Evolutionary conservation across 306 rosid genomes (phyloP), one percentile per base, ranked within the genome.

Genomic region (Glycyrrhiza uralensis): DNA sequence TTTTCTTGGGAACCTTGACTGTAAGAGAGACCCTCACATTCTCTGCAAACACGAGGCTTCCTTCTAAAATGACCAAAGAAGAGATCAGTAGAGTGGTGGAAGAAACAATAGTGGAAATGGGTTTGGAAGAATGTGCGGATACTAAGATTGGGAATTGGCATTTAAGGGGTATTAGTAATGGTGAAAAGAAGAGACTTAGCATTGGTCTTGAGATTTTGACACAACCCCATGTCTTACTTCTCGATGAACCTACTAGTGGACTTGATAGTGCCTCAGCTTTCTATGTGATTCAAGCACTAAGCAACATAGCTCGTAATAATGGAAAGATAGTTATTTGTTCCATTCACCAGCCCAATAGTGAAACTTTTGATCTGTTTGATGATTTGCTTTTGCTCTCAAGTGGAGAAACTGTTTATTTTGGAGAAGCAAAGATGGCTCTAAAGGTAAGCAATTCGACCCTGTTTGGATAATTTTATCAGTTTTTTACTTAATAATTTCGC

Each of bases 161-260:
- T 69, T 45, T 74, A 36, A 68, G 89, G 32, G 92, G 98, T 6
- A 85, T 92, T 18, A 92, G 96, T 38, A 88, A 86, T 32, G 94
- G 94, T 29, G 96, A 89, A 81, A 89, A 83, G 84, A 92, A 86
- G 64, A 87, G 92, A 42, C 76, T 92, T 18, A 85, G 94, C 88
- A 89, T 92, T 74, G 88, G 86, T 4, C 75, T 89, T 44, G 96
- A 89, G 66, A 88, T 88, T 64, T 78, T 89, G 2, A 88, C 90
- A 39, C 84, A 82, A 57, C 94, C 92, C 1, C 30, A 66, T 66
- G 80, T 89, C 13, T 52, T 92, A 69, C 82, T 92, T 81, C 89
- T 92, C 36, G 96, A 92, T 66, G 97, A 92, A 75, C 94, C 96
- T 3, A 92, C 96, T 0, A 86, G 85, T 75, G 97, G 97, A 23